Base-by-base conservation (phyloP, 768 basidiomycete species). In the Rubroboletus pulcherrimus region DNA sequence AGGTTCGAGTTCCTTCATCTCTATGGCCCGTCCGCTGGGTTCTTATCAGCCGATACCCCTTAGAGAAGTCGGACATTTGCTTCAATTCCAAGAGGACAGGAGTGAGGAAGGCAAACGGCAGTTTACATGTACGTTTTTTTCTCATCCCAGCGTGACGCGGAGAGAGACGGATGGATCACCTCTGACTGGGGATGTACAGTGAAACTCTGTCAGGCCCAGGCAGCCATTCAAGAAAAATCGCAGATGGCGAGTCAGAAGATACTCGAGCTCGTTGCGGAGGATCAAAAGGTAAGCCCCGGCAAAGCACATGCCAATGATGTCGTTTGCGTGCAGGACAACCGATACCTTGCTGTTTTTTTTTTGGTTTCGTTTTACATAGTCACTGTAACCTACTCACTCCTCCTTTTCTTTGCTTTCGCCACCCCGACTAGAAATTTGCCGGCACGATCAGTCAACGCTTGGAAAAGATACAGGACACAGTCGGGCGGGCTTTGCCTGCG, bases 41-140 rank as follows among this genome's bases (percentile, higher is more conserved):
- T 54, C 31, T 4, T 39, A 3, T 31, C 12, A 6, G 24, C 46
- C 43, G 5, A 56, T 7, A 7, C 17, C 5, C 30, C 10, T 17
- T 17, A 62, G 61, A 9, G 51, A 59, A 44, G 61, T 62, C 17
- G 61, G 61, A 9, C 43, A 58, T 43, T 21, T 63, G n/a, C 56
- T 63, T 21, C 61, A 59, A 33, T 63, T 62, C 39, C 61, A 63
- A 55, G 60, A 63, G 9, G 61, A 62, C 19, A 53, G 37, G n/a
- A 62, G 56, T 7, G 61, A 55, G 34, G 61, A 62, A 29, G 61
- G 61, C 1, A 62, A 55, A 29, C 51, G 53, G 14, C 15, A 42
- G n/a, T 63, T 63, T 26, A 43, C 12, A 10, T 15, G 61, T 63
- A 38, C 41, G 57, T 58, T 12, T 10, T 9, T 7, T 9, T 12